phyloP scores from a whole-genome alignment of 352 stramenopile genomes.

The Pythium guiyangense region DNA sequence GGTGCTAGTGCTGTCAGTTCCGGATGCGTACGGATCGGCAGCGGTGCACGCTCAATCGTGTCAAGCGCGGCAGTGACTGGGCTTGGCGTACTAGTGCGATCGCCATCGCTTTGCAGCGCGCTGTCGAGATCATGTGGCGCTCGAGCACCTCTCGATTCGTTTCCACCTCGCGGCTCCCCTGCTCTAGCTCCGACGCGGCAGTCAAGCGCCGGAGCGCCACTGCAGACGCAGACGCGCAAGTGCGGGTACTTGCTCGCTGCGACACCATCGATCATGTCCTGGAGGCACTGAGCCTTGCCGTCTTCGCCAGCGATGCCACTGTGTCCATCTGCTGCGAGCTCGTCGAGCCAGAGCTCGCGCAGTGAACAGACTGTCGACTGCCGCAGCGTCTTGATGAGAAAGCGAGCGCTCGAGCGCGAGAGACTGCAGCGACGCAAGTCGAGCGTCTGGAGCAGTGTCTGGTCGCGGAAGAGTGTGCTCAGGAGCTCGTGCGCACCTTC shows the following conservation, averaged over 20 bases:
- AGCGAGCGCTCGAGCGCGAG: constrained; percentile 7
- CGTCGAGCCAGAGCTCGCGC: constrained; percentile 8
- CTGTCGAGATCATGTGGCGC: no score
- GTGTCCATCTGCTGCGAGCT: not conserved
- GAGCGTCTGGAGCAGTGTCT: constrained; percentile 20
- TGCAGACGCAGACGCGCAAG: not conserved
- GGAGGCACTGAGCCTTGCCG: not conserved
- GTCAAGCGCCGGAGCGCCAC: no score
- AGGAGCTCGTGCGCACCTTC: constrained; percentile 32
- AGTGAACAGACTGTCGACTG: constrained; percentile 9
- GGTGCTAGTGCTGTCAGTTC: no score
- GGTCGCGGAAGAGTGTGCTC: constrained; percentile 22
- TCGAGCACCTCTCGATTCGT: no score
- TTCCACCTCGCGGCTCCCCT: no score
- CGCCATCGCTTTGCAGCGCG: no score
- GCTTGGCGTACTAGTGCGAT: not conserved
- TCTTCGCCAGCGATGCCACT: no score
- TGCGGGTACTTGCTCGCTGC: constrained; percentile 8
- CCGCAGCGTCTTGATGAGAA: constrained; percentile 3
- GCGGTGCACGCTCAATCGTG: no score
- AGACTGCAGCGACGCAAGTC: constrained; percentile 32
- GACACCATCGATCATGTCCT: not conserved
- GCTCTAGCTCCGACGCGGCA: no score
- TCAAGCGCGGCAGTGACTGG: no score
- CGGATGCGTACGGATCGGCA: not conserved